Conservation (phyloP, 1,139 yeast genomes). For the Candida tropicalis region DNA sequence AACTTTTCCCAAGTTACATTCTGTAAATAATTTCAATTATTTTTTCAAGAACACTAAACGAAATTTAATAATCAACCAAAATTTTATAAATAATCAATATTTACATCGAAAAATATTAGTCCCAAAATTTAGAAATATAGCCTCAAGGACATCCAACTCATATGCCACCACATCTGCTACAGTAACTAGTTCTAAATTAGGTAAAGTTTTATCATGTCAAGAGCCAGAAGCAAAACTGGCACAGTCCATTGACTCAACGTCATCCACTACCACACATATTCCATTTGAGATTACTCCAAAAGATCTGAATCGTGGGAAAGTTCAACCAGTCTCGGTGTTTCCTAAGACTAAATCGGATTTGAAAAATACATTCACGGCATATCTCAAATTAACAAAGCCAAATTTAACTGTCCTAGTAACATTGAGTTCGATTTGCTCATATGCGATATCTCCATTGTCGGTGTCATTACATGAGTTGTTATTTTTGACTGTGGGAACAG, state of each 20-base stretch:
- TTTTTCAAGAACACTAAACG: constrained; percentile 43
- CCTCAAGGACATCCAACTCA: not conserved
- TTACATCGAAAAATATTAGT: constrained; percentile 16
- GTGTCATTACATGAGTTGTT: constrained; percentile 70
- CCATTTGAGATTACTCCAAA: constrained; percentile 63
- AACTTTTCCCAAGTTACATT: constrained; percentile 30
- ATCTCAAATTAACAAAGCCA: constrained; percentile 84
- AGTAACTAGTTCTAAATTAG: constrained; percentile 19
- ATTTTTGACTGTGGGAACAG: constrained; percentile 81
- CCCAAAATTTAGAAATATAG: constrained; percentile 6
- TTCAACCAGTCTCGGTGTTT: constrained; percentile 15
- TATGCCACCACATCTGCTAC: not conserved
- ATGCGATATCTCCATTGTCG: constrained; percentile 86
- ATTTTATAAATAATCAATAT: constrained; percentile 39
- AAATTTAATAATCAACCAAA: constrained; percentile 33
- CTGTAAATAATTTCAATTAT: constrained; percentile 37
- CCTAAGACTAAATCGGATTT: constrained; percentile 19
- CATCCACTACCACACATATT: constrained; percentile 21
- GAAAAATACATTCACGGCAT: constrained; percentile 52
- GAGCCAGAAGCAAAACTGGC: constrained; percentile 35
- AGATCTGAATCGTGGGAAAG: constrained; percentile 20
- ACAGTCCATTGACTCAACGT: constrained; percentile 19
- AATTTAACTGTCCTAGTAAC: constrained; percentile 85
- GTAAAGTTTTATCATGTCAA: constrained; percentile 41
- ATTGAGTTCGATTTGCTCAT: constrained; percentile 88